A percentile compares a stretch with the other conserved stretches of the same genome.
Evolutionary conservation across 1,284 basidiomycete genomes (phyloP).

Genomic region (Puccinia horiana): DNA sequence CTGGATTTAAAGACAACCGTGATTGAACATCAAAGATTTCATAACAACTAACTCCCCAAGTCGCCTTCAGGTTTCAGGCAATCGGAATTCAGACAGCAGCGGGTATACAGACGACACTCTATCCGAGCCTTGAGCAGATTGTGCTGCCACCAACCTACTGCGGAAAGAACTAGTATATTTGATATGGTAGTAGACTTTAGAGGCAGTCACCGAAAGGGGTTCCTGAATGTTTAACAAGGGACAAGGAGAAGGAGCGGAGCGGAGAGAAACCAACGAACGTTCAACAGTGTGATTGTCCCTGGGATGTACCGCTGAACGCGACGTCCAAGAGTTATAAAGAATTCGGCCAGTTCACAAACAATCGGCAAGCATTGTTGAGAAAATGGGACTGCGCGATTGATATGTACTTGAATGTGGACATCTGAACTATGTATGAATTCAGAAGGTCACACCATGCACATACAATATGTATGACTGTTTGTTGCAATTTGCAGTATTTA

Average conservation of each 20-base stretch:
- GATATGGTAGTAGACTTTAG: background rate
- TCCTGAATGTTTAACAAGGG: constrained; percentile 3
- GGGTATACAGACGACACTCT: background rate
- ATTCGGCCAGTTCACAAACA: background rate
- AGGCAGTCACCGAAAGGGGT: background rate
- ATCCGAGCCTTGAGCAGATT: background rate
- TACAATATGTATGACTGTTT: background rate
- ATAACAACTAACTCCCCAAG: background rate
- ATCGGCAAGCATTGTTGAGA: background rate
- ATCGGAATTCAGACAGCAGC: background rate
- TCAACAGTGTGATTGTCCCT: background rate
- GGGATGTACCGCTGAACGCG: background rate
- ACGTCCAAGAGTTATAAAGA: background rate
- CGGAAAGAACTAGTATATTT: background rate
- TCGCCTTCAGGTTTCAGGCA: background rate
- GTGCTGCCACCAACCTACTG: background rate
- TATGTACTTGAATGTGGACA: background rate
- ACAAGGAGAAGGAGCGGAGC: constrained; percentile 15
- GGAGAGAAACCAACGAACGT: background rate
- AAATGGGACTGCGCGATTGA: constrained; percentile 10
- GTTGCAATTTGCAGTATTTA: background rate
- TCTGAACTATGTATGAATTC: background rate
- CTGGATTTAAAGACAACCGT: background rate
- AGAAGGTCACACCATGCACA: background rate
- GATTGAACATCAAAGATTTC: background rate